Conservation (phyloP, 805 yeast species). For the Saturnispora saitoi region DNA sequence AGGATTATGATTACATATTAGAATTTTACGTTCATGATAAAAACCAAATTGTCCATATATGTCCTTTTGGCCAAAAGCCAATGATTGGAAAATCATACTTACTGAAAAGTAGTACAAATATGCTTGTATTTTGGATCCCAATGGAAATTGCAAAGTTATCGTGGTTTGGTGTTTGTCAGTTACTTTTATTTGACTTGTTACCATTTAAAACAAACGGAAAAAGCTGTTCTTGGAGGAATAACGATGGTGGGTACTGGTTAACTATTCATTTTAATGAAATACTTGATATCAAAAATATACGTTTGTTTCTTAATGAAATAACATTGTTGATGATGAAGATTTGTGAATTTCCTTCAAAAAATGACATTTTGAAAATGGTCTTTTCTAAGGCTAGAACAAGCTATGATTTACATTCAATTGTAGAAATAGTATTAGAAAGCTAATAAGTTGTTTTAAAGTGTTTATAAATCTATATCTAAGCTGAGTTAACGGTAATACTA, state of each 20-base stretch:
- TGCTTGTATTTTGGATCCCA: constrained; percentile 2
- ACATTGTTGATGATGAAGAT: not conserved
- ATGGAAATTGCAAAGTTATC: not conserved
- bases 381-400: not conserved
- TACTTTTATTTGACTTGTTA: constrained; percentile 1
- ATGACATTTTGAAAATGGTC: not conserved
- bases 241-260: not conserved
- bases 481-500: too few relatives aligned
- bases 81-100: not conserved
- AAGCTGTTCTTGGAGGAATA: constrained; percentile 9
- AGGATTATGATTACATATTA: constrained; percentile 3
- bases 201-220: not conserved
- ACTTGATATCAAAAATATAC: not conserved
- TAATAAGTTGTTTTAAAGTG: too few relatives aligned
- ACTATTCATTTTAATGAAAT: not conserved
- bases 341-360: not conserved
- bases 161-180: constrained; percentile 3
- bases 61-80: constrained; percentile 7
- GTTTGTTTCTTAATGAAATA: not conserved
- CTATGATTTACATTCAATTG: not conserved
- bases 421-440: not conserved
- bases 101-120: not conserved
- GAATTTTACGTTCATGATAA: constrained; percentile 8
- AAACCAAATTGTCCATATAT: constrained; percentile 4
- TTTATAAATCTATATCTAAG: too few relatives aligned